Conservation (phyloP, 768 basidiomycete species). For the Phlebiopsis gigantea region DNA sequence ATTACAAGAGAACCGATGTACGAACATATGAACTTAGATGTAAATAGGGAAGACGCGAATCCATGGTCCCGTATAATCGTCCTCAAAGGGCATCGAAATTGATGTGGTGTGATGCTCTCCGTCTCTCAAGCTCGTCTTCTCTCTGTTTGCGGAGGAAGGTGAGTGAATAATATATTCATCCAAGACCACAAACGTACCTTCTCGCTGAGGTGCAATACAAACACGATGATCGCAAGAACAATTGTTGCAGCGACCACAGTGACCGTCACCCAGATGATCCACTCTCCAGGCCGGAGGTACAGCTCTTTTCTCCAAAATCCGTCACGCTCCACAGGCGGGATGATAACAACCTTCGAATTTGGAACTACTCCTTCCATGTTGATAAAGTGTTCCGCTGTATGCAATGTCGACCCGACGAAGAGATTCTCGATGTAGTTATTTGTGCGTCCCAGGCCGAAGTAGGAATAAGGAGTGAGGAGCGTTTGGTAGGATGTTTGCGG, state of each 20-base stretch:
- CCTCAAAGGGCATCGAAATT: constrained; percentile 93
- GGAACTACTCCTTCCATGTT: constrained; percentile 97
- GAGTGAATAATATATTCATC: neutral
- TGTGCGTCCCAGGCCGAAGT: constrained; percentile 94
- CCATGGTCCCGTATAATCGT: neutral
- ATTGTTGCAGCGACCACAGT: constrained; percentile 72
- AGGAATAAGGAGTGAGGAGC: constrained; percentile 86
- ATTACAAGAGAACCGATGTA: constrained; percentile 1
- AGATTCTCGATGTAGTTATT: constrained; percentile 99
- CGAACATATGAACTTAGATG: neutral
- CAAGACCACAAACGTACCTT: constrained; percentile 52
- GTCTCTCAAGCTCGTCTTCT: constrained; percentile 89
- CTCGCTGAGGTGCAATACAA: constrained; percentile 86
- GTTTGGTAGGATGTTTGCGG: constrained; percentile 92
- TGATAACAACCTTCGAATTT: constrained; percentile 94
- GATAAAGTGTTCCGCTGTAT: constrained; percentile 68
- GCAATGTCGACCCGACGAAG: constrained; percentile 88
- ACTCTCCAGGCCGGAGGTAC: constrained; percentile 90
- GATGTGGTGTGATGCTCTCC: constrained; percentile 88
- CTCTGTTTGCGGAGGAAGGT: constrained; percentile 47
- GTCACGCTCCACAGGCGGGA: constrained; percentile 57
- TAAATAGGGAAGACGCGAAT: constrained; percentile 1
- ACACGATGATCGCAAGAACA: constrained; percentile 74
- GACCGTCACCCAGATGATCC: constrained; percentile 97
- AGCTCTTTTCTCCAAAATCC: constrained; percentile 82